Evolutionary conservation across 192 early-diverging fungal genomes (phyloP).

Genomic region (Gaertneriomyces sp.): DNA sequence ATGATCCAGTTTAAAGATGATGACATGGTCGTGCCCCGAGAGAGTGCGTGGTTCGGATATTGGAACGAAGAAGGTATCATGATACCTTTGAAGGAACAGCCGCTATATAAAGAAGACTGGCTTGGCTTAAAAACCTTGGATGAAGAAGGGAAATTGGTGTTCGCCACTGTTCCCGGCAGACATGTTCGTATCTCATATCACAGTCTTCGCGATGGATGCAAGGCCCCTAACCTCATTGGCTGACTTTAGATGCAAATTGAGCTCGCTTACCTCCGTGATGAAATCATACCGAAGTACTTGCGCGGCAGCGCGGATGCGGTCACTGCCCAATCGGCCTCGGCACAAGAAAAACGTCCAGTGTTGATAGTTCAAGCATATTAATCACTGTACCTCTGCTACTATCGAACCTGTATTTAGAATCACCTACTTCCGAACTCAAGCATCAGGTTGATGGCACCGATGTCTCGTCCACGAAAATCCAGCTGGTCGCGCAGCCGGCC

Average conservation of each 20-base stretch:
- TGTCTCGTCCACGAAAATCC: too few relatives aligned
- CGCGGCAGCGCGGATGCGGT: background rate
- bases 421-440: too few relatives aligned
- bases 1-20: slow-evolving; percentile 79
- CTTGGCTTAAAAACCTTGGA: slow-evolving; percentile 37
- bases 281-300: slow-evolving; percentile 24
- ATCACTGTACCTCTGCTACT: too few relatives aligned
- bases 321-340: too few relatives aligned
- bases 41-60: slow-evolving; percentile 46
- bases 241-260: slow-evolving; percentile 26
- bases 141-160: slow-evolving; percentile 29
- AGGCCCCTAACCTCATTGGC: background rate
- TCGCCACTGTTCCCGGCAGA: slow-evolving; percentile 21
- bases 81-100: slow-evolving; percentile 28
- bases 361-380: too few relatives aligned
- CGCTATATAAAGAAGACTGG: slow-evolving; percentile 44
- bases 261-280: slow-evolving; percentile 12
- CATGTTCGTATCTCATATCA: slow-evolving; percentile 29
- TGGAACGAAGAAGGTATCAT: slow-evolving; percentile 38
- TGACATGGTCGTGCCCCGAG: slow-evolving; percentile 58
- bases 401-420: too few relatives aligned
- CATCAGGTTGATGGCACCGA: too few relatives aligned
- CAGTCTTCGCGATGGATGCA: background rate
- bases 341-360: too few relatives aligned
- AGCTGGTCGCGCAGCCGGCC: too few relatives aligned